A percentile compares a stretch with the other conserved stretches of the same genome.
phyloP scores from a whole-genome alignment of 1,139 yeast species.

The Sugiyamaella xylanicola region DNA sequence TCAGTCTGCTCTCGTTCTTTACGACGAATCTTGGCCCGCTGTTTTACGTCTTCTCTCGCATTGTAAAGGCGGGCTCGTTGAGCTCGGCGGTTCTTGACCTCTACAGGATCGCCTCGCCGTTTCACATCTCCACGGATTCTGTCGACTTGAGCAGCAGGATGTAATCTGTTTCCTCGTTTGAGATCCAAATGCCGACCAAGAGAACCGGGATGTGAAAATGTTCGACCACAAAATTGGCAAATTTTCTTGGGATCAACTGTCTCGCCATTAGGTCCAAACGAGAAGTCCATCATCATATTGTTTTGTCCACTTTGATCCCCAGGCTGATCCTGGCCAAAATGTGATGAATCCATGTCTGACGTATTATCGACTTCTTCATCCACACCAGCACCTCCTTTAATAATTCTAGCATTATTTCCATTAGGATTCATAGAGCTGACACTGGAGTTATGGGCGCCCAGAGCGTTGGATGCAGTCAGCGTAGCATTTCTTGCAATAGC shows the following conservation, averaged over 20 bases:
- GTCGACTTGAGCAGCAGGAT: conserved; percentile 50
- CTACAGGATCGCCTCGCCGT: conserved; percentile 51
- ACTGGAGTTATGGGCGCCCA: no score
- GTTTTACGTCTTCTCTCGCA: conserved; percentile 50
- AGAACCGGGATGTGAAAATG: conserved; percentile 56
- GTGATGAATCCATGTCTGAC: no score
- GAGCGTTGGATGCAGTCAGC: neutral
- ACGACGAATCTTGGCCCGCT: conserved; percentile 46
- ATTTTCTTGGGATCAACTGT: conserved; percentile 42
- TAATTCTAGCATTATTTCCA: no score
- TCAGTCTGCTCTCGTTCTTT: conserved; percentile 42
- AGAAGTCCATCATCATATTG: conserved; percentile 4
- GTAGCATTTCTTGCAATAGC: neutral
- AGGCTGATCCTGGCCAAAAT: no score
- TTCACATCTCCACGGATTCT: conserved; percentile 50
- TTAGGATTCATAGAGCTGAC: no score
- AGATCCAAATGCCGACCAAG: conserved; percentile 54
- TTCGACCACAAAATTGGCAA: conserved; percentile 52
- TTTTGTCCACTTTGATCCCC: neutral
- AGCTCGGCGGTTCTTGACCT: conserved; percentile 46
- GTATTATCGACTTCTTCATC: no score
- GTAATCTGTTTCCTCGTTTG: conserved; percentile 50
- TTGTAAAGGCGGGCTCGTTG: conserved; percentile 48
- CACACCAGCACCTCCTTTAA: no score
- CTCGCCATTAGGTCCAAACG: conserved; percentile 20